Percentiles rank a stretch among this genome's conserved stretches.
phyloP scores from a whole-genome alignment of 805 yeast genomes.

The Candida khao-thaluensis region DNA sequence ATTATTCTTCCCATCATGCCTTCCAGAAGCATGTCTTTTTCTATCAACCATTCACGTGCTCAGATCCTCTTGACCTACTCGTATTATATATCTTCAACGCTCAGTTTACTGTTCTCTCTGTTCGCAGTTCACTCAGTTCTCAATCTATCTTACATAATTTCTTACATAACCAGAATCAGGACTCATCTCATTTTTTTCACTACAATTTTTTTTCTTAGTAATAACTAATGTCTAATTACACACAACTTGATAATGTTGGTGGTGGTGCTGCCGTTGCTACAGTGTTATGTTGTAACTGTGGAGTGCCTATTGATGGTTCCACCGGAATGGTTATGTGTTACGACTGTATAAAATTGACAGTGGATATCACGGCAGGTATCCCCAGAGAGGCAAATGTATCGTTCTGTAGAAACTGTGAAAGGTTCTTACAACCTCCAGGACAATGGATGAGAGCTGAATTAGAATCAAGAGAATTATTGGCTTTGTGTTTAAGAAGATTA shows the following conservation, averaged over 20 bases:
- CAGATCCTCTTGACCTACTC: too few species aligned
- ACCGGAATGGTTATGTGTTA: constrained; percentile 91
- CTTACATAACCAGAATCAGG: not conserved
- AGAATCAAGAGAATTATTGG: constrained; percentile 90
- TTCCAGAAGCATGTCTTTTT: constrained; percentile 25
- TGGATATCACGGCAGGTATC: constrained; percentile 86
- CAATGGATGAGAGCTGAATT: constrained; percentile 91
- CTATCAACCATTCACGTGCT: constrained; percentile 32
- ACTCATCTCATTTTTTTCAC: not conserved
- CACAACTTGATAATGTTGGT: constrained; percentile 35
- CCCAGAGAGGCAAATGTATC: constrained; percentile 93
- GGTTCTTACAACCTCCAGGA: constrained; percentile 90
- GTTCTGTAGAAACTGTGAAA: constrained; percentile 95
- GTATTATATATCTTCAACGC: not conserved
- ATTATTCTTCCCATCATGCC: constrained; percentile 8
- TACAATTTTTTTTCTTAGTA: constrained; percentile 4
- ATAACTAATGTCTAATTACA: constrained; percentile 45
- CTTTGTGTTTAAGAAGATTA: constrained; percentile 82
- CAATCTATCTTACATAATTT: too few species aligned
- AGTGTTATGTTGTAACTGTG: constrained; percentile 96
- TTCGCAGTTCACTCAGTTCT: too few species aligned
- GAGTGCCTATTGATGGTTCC: constrained; percentile 97
- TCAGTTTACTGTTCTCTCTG: not conserved
- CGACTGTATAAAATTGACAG: constrained; percentile 92
- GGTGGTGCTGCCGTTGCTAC: constrained; percentile 55